A percentile compares a stretch with the other conserved stretches of the same genome.
Evolutionary conservation across 176 grass and related monocot genomes (phyloP).

Genomic region (Oryza longistaminata): DNA sequence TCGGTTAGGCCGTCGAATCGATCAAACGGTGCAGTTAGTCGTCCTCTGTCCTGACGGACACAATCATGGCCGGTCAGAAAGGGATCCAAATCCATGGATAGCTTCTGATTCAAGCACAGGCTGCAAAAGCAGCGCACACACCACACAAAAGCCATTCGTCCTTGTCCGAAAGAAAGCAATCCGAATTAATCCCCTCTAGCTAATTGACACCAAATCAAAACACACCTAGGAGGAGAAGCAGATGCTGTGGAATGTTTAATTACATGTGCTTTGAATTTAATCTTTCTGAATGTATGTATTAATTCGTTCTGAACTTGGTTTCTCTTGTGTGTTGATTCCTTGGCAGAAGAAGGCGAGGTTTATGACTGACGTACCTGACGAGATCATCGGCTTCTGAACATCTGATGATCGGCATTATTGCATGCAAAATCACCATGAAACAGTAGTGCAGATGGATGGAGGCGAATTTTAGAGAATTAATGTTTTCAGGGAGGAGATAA

Average conservation of each 20-base stretch:
- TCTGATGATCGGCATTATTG: neutral
- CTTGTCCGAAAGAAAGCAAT: neutral
- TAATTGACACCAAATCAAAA: neutral
- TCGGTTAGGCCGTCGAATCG: neutral
- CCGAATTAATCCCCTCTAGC: neutral
- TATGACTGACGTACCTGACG: constrained; percentile 58
- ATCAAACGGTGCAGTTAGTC: neutral
- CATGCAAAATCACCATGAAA: neutral
- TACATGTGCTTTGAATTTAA: neutral
- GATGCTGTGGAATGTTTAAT: neutral
- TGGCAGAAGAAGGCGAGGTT: constrained; percentile 80
- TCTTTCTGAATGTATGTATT: neutral
- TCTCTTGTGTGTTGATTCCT: neutral
- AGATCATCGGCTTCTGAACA: constrained; percentile 62
- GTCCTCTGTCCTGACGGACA: neutral
- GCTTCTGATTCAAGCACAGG: constrained; percentile 9
- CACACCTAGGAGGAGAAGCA: neutral
- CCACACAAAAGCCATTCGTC: neutral
- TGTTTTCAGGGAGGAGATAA: neutral
- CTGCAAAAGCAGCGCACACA: neutral
- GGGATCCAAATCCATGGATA: neutral
- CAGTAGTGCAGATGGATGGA: neutral
- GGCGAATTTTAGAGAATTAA: too few relatives aligned
- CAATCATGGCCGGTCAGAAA: constrained; percentile 21
- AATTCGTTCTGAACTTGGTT: neutral